A percentile compares a stretch with the other conserved stretches of the same genome.
These are phyloP conservation scores for Apiotrichum sp. DNA, from an alignment of 1,284 basidiomycete genomes.

Conservation along the genomic window DNA sequence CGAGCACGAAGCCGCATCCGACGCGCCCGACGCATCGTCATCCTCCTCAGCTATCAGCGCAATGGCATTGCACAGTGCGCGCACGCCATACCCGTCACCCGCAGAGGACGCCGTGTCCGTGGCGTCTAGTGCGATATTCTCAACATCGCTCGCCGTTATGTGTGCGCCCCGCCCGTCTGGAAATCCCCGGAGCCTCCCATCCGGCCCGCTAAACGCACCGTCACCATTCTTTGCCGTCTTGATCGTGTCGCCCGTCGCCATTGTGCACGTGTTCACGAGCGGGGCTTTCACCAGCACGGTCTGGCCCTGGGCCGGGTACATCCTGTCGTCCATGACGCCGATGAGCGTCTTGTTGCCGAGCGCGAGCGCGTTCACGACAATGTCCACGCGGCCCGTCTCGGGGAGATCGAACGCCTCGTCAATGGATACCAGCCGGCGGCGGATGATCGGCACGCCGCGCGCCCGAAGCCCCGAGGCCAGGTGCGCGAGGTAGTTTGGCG, in stretches of 20 bases:
- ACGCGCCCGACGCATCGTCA: not conserved
- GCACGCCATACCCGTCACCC: not conserved
- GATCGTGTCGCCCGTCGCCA: conserved; percentile 8
- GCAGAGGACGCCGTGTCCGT: not conserved
- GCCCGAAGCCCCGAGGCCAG: conserved; percentile 31
- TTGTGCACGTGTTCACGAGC: conserved; percentile 25
- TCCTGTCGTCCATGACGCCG: conserved; percentile 41
- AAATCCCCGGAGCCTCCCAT: no score
- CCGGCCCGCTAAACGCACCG: conserved; percentile 1
- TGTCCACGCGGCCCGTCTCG: conserved; percentile 23
- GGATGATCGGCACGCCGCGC: conserved; percentile 37
- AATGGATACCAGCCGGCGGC: conserved; percentile 35
- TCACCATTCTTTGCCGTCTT: not conserved
- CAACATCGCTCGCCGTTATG: not conserved
- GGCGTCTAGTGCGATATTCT: no score
- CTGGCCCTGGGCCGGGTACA: conserved; percentile 43
- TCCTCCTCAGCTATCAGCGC: not conserved
- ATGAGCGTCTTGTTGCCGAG: conserved; percentile 39
- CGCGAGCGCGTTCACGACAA: conserved; percentile 51
- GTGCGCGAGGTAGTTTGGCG: conserved; percentile 41
- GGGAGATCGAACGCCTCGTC: conserved; percentile 42
- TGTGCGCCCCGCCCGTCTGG: not conserved
- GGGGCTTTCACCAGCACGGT: conserved; percentile 43
- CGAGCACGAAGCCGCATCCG: no score
- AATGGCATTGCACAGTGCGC: not conserved